Conservation (phyloP, 371 early-diverging fungal species). For the Gilbertella persicaria region DNA sequence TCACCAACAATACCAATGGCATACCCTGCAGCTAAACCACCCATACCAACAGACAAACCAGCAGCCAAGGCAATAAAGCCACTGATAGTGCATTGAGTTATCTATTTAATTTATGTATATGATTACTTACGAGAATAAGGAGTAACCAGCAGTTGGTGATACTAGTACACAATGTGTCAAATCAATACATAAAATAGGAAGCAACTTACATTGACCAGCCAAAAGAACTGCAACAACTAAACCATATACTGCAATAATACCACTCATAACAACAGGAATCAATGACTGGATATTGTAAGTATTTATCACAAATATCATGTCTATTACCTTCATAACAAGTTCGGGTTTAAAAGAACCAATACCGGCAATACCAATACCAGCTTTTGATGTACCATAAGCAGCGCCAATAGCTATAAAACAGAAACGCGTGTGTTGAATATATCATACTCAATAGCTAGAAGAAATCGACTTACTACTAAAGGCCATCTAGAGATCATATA, state of each 20-base stretch:
- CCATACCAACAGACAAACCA: slow-evolving; percentile 84
- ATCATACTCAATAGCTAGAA: background rate
- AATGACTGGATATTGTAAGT: no score
- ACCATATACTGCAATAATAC: slow-evolving; percentile 93
- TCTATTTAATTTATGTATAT: background rate
- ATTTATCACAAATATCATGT: no score
- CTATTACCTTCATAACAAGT: slow-evolving; percentile 82
- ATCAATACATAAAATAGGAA: background rate
- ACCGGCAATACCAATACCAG: slow-evolving; percentile 87
- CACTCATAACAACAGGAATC: slow-evolving; percentile 92
- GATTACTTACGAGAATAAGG: slow-evolving; percentile 41
- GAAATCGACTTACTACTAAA: slow-evolving; percentile 36
- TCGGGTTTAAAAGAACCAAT: slow-evolving; percentile 91
- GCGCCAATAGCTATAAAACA: slow-evolving; percentile 80
- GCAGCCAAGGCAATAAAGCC: slow-evolving; percentile 87
- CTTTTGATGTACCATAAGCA: slow-evolving; percentile 92
- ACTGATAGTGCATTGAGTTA: slow-evolving; percentile 23
- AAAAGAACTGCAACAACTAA: slow-evolving; percentile 86
- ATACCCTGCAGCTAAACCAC: slow-evolving; percentile 90
- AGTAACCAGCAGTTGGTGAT: slow-evolving; percentile 51
- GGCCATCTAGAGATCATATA: slow-evolving; percentile 29
- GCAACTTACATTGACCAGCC: slow-evolving; percentile 67
- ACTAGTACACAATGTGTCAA: slow-evolving; percentile 30
- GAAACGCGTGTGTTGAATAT: background rate
- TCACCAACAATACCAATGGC: slow-evolving; percentile 93